Evolutionary conservation across 805 yeast genomes (phyloP).

Genomic region (Peterozyma xylosa): DNA sequence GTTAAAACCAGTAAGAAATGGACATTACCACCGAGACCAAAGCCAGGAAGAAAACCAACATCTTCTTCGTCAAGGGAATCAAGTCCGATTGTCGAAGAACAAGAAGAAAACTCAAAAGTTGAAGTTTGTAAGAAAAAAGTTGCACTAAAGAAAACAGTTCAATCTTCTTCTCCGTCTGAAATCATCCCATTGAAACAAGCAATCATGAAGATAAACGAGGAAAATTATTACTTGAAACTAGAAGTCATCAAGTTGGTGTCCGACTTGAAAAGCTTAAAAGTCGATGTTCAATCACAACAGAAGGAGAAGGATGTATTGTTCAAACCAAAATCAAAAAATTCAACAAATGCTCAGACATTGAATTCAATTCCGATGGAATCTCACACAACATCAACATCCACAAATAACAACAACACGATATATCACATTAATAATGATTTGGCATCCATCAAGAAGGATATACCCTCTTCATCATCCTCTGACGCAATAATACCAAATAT

Average conservation of each 20-base stretch:
- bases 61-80: no score
- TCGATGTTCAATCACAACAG: conserved; percentile 9
- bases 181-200: conserved; percentile 29
- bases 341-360: conserved; percentile 1
- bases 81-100: not conserved
- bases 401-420: conserved; percentile 7
- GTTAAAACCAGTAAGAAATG: conserved; percentile 68
- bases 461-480: conserved; percentile 1
- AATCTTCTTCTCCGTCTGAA: not conserved
- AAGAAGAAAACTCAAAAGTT: not conserved
- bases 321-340: not conserved
- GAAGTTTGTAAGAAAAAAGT: conserved; percentile 7
- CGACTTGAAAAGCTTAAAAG: conserved; percentile 29
- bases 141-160: conserved; percentile 1
- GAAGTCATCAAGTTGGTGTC: conserved; percentile 37
- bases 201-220: conserved; percentile 34
- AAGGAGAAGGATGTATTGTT: not conserved
- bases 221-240: conserved; percentile 32
- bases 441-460: not conserved
- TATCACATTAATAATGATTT: conserved; percentile 3
- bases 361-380: conserved; percentile 4
- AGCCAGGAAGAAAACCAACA: conserved; percentile 55
- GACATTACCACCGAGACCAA: conserved; percentile 82
- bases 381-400: conserved; percentile 3
- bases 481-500: not conserved